Evolutionary conservation across 345 rosid genomes (phyloP).

Genomic region (Bruguiera parviflora): DNA sequence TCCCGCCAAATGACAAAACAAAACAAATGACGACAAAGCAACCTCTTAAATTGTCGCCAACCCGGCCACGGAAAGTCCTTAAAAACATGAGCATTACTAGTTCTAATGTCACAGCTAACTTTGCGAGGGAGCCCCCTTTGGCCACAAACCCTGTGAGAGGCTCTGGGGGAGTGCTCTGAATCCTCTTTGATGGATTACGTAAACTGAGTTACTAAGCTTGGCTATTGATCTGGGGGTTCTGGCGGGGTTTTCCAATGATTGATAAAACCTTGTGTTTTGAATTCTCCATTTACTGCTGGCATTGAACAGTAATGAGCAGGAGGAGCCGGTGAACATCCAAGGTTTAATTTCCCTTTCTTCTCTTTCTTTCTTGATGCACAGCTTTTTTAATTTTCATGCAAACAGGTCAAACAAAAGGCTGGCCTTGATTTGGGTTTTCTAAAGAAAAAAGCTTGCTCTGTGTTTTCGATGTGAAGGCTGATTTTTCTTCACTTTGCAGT

Average conservation of each 20-base stretch:
- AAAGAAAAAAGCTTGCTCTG: not conserved
- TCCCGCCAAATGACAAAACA: slow-evolving; percentile 41
- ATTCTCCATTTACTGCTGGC: slow-evolving; percentile 19
- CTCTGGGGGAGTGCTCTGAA: not conserved
- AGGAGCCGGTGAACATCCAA: slow-evolving; percentile 18
- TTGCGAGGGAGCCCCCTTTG: slow-evolving; percentile 2
- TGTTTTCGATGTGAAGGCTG: not conserved
- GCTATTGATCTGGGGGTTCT: slow-evolving; percentile 20
- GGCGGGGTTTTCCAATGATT: slow-evolving; percentile 24
- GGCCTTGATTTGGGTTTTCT: not conserved
- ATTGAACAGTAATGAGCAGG: slow-evolving; percentile 17
- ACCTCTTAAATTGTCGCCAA: slow-evolving; percentile 46
- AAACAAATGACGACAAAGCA: slow-evolving; percentile 53
- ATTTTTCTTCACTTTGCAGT: not conserved
- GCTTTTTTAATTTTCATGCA: slow-evolving; percentile 1
- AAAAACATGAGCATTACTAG: slow-evolving; percentile 31
- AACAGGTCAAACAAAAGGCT: not conserved
- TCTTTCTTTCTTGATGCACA: slow-evolving; percentile 10
- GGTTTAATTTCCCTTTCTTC: slow-evolving; percentile 35
- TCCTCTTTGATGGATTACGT: slow-evolving; percentile 23
- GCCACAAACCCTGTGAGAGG: not conserved
- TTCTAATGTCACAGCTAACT: slow-evolving; percentile 23
- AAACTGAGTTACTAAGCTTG: slow-evolving; percentile 14
- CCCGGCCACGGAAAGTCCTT: slow-evolving; percentile 41
- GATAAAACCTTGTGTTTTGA: slow-evolving; percentile 4